These are phyloP conservation scores for Talaromyces sp. DNA, from an alignment of 2,329 filamentous ascomycete genomes.

Conservation along the genomic window DNA sequence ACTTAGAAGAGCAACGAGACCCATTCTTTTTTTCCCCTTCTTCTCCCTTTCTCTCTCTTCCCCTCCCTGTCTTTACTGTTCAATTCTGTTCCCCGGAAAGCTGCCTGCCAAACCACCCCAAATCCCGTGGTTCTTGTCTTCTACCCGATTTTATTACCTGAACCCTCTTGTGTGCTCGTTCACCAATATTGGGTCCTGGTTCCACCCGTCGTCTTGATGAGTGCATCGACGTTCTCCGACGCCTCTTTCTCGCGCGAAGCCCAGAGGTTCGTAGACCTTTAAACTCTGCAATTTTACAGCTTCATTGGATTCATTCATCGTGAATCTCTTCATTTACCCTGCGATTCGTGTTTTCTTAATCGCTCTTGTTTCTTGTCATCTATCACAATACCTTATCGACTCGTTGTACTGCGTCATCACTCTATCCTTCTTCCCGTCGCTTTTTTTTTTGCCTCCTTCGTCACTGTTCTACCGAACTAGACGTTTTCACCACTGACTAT, in stretches of 20 bases:
- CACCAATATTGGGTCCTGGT: slow-evolving; percentile 18
- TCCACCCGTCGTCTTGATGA: slow-evolving; percentile 43
- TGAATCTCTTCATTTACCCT: no score
- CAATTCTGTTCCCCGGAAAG: slow-evolving; percentile 12
- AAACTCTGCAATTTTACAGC: not conserved
- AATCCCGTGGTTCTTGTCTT: slow-evolving; percentile 2
- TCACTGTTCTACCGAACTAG: not conserved
- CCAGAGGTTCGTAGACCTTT: slow-evolving; percentile 40
- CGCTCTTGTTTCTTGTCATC: no score
- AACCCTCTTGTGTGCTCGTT: slow-evolving; percentile 17
- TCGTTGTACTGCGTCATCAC: no score
- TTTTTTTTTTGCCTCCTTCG: not conserved
- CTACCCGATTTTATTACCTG: not conserved
- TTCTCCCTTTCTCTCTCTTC: slow-evolving; percentile 16
- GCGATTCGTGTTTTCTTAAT: no score
- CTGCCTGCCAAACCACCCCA: not conserved
- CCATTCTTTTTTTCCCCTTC: slow-evolving; percentile 23
- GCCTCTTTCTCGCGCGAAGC: slow-evolving; percentile 46
- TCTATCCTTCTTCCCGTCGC: not conserved
- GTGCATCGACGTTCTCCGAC: slow-evolving; percentile 45
- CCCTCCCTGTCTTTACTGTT: slow-evolving; percentile 7
- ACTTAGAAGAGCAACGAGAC: slow-evolving; percentile 21
- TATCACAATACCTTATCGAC: no score
- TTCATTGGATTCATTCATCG: not conserved
- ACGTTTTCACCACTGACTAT: slow-evolving; percentile 41